Base-by-base conservation (phyloP, 257 asterid species). In the Ajuga chamaepitys region DNA sequence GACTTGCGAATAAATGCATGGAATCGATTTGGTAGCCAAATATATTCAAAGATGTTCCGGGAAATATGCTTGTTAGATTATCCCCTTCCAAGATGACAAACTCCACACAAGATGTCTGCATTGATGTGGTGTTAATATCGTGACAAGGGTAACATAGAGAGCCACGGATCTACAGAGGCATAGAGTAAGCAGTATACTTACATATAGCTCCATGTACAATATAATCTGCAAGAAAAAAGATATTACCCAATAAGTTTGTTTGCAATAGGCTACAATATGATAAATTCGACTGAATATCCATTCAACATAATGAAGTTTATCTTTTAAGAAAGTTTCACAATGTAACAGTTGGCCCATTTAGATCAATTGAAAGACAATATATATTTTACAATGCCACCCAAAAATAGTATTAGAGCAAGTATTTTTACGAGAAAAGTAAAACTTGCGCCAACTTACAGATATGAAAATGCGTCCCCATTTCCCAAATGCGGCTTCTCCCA, bases 401-500 rank as follows among this genome's bases (percentile, higher is more conserved):
- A 22, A 12, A 28, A 51, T 20, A 69, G 38, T 38, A 47, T 4
- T 9, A 50, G n/a, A n/a, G n/a, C 17, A 35, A 67, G 22, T 46
- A 63, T 45, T 40, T 57, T 45, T 25, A n/a, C 46, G 13, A 45
- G 35, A 52, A 68, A 54, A n/a, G n/a, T n/a, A n/a, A n/a, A n/a
- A n/a, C n/a, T 35, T 37, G 42, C 4, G 48, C 45, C 34, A 38
- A 80, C 93, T 62, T 79, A 92, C 97, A 17, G 95, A 89, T 53
- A 85, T 76, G 2, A 89, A 35, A 77, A 93, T 66, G 53, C 97
- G 96, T 9, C 96, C 97, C 61, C 75, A 76, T 76, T 73, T 89
- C 61, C 98, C 98, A 70, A 89, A 85, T 7, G 98, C 97, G 35
- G 97, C 98, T 74, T 85, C 96, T 74, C 95, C 98, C 83, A 93